Percentiles rank a stretch among this genome's conserved stretches.
phyloP scores from a whole-genome alignment of 2,329 filamentous ascomycete species.

The Fusarium sp. region DNA sequence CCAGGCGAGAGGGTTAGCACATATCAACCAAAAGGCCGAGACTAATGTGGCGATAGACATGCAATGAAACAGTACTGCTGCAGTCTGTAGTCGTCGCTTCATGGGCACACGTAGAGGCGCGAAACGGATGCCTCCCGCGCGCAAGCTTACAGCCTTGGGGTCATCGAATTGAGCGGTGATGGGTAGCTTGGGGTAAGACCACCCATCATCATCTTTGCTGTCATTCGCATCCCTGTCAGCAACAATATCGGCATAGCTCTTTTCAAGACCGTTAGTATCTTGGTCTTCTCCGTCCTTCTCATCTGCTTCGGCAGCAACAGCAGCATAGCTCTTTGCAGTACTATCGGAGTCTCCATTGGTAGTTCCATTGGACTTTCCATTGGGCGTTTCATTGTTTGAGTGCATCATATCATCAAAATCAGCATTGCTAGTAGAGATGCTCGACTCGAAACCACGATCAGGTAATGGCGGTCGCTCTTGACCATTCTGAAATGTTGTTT shows the following conservation, averaged over 20 bases:
- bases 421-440: constrained; percentile 39
- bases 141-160: constrained; percentile 52
- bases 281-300: constrained; percentile 10
- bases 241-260: constrained; percentile 44
- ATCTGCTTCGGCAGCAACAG: constrained; percentile 24
- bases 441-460: constrained; percentile 32
- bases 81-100: constrained; percentile 79
- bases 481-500: constrained; percentile 8
- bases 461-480: constrained; percentile 20
- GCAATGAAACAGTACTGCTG: constrained; percentile 81
- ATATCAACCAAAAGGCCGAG: constrained; percentile 89
- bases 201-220: constrained; percentile 22
- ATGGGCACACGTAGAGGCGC: constrained; percentile 83
- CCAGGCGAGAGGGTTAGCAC: constrained; percentile 93
- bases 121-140: constrained; percentile 76
- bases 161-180: constrained; percentile 29
- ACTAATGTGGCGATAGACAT: constrained; percentile 78
- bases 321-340: constrained; percentile 23
- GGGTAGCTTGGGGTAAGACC: constrained; percentile 50
- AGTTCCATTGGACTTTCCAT: constrained; percentile 11
- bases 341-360: constrained; percentile 4
- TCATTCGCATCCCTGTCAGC: constrained; percentile 28
- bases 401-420: constrained; percentile 32
- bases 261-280: constrained; percentile 10
- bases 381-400: constrained; percentile 34